Base-by-base conservation (phyloP, 768 basidiomycete genomes). In the Gautieria morchelliformis region DNA sequence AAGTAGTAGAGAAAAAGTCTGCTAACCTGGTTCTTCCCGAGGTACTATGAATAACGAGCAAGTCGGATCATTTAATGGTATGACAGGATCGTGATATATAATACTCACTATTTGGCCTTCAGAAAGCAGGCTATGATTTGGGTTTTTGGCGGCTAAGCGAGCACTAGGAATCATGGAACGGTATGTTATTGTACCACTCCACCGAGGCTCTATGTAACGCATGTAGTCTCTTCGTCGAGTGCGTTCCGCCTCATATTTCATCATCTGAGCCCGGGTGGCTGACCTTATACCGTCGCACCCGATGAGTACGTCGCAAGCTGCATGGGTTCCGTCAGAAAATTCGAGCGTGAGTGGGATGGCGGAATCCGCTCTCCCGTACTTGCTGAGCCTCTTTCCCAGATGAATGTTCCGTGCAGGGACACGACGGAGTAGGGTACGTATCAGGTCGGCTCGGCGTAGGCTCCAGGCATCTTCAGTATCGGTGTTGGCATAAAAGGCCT, bases 191-290 rank as follows among this genome's bases (percentile, higher is more conserved):
- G 15, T 37, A 33, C 51, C 54, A 48, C 41, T 55, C 48, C n/a
- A 51, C 44, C 41, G 32, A 6, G 24, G 51, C 35, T 40, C 39
- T 30, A 24, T 8, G 17, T n/a, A 48, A 53, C 44, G 60, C 58
- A 14, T 62, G 15, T 1, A 9, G 70, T 69, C 61, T 72, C 59
- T 37, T 64, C 63, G 5, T 63, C 64, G 19, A 61, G 37, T 40
- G 9, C 15, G 35, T 12, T 46, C 60, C 8, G 47, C 46, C 8
- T 60, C 57, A 14, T 62, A 56, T 41, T 1, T 17, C 7, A 33
- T 15, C 12, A 40, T 46, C 7, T 60, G 60, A 27, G 22, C 45
- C 61, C 64, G 17, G 20, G 40, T 37, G 8, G 48, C 42, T 15
- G 59, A 60, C 10, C 59, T 54, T 27, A 56, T 45, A 10, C 59